Base-by-base conservation (phyloP, 768 basidiomycete species). In the Candolleomyces aberdarensis region DNA sequence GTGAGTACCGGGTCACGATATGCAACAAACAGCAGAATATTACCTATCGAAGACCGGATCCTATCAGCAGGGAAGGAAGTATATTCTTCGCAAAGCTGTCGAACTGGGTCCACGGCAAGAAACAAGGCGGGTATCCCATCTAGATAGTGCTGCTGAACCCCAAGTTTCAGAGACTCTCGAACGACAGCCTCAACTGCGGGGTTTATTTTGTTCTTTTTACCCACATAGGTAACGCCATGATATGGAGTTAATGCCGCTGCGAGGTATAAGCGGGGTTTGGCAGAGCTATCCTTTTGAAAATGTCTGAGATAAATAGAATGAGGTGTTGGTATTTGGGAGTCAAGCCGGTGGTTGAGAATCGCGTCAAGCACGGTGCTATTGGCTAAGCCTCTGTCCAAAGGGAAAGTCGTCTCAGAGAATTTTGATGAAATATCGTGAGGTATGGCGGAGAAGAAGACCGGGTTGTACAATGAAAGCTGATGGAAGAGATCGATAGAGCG, bases 131-230 rank as follows among this genome's bases (percentile, higher is more conserved):
- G 90, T 48, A 91, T 83, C 19, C 90, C 93, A 67, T 89, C 90
- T 17, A 91, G 73, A 63, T 85, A 92, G 67, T 91, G 87, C 63
- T 89, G 85, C 66, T 90, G 88, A 19, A 81, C 79, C 10, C 92
- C 92, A 29, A 94, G 79, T 71, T 96, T 98, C 60, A 97, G 73
- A 6, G 91, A 91, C 51, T 96, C 92, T 52, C 90, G 83, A 39
- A 98, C 81, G 31, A 88, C 86, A 32, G 84, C 84, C 57, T 91
- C 87, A 5, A 88, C 80, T 0, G 85, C 83, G 7, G 81, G 77
- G 10, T 82, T 75, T 0, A 70, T 68, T 65, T 84, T 91, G 50
- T 85, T 83, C 71, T 92, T 94, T 61, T 79, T 76, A 63, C 89
- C 86, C 15, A 63, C 68, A 67, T 86, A 91, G 3, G 80, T 83